Evolutionary conservation across 441 rosid species (phyloP).

Genomic region (Populus hybrid): DNA sequence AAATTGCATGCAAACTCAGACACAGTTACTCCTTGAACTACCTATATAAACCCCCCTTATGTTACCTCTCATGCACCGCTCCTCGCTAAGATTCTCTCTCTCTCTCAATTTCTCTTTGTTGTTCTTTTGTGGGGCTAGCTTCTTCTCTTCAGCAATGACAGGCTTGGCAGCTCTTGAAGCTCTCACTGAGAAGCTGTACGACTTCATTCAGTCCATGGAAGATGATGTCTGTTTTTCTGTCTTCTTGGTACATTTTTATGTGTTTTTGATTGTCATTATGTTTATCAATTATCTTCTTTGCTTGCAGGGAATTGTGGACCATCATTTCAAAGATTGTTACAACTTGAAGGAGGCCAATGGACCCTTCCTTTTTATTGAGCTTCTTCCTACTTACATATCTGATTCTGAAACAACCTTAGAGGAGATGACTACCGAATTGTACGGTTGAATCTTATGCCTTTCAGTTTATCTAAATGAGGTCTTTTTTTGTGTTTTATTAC

Average conservation of each 20-base stretch:
- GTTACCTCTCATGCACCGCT: neutral
- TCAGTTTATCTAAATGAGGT: neutral
- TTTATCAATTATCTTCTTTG: neutral
- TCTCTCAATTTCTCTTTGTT: neutral
- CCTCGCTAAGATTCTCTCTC: neutral
- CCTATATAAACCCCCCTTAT: neutral
- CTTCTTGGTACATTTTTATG: neutral
- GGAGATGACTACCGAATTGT: slow-evolving; percentile 13
- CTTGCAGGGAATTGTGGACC: slow-evolving; percentile 25
- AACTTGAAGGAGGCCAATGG: slow-evolving; percentile 19
- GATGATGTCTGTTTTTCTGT: neutral
- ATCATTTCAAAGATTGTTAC: slow-evolving; percentile 2
- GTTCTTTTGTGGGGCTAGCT: neutral
- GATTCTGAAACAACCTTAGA: slow-evolving; percentile 13
- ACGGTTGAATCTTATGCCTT: neutral
- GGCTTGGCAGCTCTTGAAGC: slow-evolving; percentile 7
- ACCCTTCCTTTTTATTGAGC: slow-evolving; percentile 14
- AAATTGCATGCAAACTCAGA: slow-evolving; percentile 8
- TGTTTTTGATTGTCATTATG: neutral
- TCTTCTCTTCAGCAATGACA: no score
- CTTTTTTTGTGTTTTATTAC: neutral
- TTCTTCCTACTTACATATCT: slow-evolving; percentile 17
- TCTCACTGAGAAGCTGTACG: slow-evolving; percentile 8
- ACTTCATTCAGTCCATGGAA: slow-evolving; percentile 15
- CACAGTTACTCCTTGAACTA: neutral